Percentiles rank a stretch among this genome's conserved stretches.
Evolutionary conservation across 1,284 basidiomycete genomes (phyloP).

Genomic region (Lignosus rhinocerotis): DNA sequence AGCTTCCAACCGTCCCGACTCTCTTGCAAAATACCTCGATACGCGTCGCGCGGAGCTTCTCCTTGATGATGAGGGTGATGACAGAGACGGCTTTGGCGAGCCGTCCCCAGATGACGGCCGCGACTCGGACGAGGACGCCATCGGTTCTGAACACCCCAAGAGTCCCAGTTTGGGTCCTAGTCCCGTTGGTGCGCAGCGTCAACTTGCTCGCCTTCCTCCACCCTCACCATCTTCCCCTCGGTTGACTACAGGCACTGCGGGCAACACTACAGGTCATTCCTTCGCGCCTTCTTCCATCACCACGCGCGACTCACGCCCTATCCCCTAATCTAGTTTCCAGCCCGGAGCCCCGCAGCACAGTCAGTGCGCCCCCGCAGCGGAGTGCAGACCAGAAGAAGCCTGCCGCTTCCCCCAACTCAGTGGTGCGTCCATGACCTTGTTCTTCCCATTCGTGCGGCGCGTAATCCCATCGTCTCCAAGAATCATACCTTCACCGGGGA

Average conservation of each 20-base stretch:
- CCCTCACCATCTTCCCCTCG: constrained; percentile 19
- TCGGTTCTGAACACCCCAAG: constrained; percentile 25
- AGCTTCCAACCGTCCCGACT: constrained; percentile 14
- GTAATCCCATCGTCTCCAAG: not conserved
- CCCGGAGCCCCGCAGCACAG: constrained; percentile 23
- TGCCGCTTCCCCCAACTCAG: constrained; percentile 12
- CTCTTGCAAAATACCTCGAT: constrained; percentile 22
- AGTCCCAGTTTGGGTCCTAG: constrained; percentile 23
- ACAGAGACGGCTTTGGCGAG: constrained; percentile 22
- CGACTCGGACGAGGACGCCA: constrained; percentile 25
- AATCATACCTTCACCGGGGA: constrained; percentile 21
- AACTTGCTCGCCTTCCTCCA: constrained; percentile 11
- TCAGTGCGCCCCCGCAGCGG: constrained; percentile 21
- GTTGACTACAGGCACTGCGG: constrained; percentile 16
- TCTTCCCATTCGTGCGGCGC: not conserved
- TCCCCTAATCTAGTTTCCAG: constrained; percentile 16
- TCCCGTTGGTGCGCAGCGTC: constrained; percentile 18
- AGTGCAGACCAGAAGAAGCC: constrained; percentile 18
- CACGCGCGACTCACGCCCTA: constrained; percentile 15
- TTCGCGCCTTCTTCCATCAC: constrained; percentile 15
- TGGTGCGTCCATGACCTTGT: constrained; percentile 14
- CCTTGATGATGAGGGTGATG: constrained; percentile 20
- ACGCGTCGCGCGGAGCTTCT: constrained; percentile 20
- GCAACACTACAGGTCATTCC: constrained; percentile 21
- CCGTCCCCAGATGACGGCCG: constrained; percentile 19